Base-by-base conservation (phyloP, 73 alveolate genomes). In the Halteria grandinella region DNA sequence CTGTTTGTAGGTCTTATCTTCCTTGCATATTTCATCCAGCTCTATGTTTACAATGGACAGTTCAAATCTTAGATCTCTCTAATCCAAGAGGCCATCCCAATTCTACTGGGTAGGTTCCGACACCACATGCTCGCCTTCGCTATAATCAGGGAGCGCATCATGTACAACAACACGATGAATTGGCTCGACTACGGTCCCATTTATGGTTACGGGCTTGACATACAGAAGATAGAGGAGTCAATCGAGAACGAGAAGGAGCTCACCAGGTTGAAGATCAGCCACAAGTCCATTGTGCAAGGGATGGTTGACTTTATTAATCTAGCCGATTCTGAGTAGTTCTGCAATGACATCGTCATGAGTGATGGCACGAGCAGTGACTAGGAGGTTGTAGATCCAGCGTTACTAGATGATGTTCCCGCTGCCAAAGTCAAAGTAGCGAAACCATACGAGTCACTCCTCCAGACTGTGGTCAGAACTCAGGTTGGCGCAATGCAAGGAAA, bases 41-140 rank as follows among this genome's bases (percentile, higher is more conserved):
- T n/a, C n/a, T n/a, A n/a, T n/a, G n/a, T n/a, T n/a, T n/a, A n/a
- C n/a, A n/a, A n/a, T n/a, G n/a, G n/a, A n/a, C n/a, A n/a, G n/a
- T n/a, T n/a, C n/a, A n/a, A n/a, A n/a, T n/a, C n/a, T n/a, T n/a
- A n/a, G n/a, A n/a, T n/a, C n/a, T n/a, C n/a, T n/a, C n/a, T n/a
- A n/a, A n/a, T 41, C 28, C 2, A 6, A 2, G 18, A 6, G 12
- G 6, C 45, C 7, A 14, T 45, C 5, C 69, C 80, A 5, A 25
- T 5, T 10, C 28, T 66, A 20, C 47, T n/a, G 23, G 29, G 47
- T n/a, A 43, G 80, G 11, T 47, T 45, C 29, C 2, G 55, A 18
- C 25, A 66, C 47, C 15, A 45, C 17, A 66, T 66, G 27, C 80
- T 66, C 7, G 43, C 80, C 29, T 66, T 12, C 52, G 18, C 43